Conservation (phyloP, 2,329 filamentous ascomycete genomes). For the Penicillium concentricum region DNA sequence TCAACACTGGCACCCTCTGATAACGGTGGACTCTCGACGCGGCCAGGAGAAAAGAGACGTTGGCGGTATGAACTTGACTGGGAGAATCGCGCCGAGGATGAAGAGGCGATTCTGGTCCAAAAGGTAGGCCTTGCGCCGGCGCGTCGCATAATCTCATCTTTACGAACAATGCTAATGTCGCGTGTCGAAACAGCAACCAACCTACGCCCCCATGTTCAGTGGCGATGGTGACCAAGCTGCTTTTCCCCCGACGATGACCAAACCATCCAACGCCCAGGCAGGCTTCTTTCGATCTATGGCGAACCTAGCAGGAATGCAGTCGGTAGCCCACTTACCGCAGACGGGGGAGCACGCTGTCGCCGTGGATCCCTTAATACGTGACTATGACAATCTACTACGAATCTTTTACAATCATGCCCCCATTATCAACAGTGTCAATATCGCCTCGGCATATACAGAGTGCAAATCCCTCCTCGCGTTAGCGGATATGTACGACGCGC, state of each 20-base stretch:
- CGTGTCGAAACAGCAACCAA: slow-evolving; percentile 30
- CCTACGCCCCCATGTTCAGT: slow-evolving; percentile 57
- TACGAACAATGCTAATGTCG: slow-evolving; percentile 10
- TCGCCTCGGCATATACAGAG: slow-evolving; percentile 88
- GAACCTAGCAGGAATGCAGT: slow-evolving; percentile 64
- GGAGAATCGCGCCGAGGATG: slow-evolving; percentile 64
- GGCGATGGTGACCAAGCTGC: slow-evolving; percentile 46
- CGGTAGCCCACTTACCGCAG: slow-evolving; percentile 51
- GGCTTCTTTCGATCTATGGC: slow-evolving; percentile 86
- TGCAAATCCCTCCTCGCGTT: slow-evolving; percentile 85
- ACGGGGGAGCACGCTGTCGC: slow-evolving; percentile 59
- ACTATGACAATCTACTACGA: slow-evolving; percentile 94
- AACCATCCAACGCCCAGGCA: slow-evolving; percentile 60
- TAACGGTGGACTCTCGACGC: slow-evolving; percentile 39
- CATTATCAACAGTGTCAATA: slow-evolving; percentile 77
- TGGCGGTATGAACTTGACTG: slow-evolving; percentile 90
- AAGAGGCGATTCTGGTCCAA: slow-evolving; percentile 85
- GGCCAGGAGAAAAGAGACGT: slow-evolving; percentile 54
- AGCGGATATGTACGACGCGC: slow-evolving; percentile 92
- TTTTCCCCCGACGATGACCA: slow-evolving; percentile 59
- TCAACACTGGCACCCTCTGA: slow-evolving; percentile 40
- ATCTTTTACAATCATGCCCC: slow-evolving; percentile 95
- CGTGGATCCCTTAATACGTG: slow-evolving; percentile 72
- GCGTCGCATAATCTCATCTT: background rate
- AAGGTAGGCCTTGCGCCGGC: slow-evolving; percentile 54